These are phyloP conservation scores for Globisporangium barbulae DNA, from an alignment of 352 stramenopile genomes.

Conservation along the genomic window DNA sequence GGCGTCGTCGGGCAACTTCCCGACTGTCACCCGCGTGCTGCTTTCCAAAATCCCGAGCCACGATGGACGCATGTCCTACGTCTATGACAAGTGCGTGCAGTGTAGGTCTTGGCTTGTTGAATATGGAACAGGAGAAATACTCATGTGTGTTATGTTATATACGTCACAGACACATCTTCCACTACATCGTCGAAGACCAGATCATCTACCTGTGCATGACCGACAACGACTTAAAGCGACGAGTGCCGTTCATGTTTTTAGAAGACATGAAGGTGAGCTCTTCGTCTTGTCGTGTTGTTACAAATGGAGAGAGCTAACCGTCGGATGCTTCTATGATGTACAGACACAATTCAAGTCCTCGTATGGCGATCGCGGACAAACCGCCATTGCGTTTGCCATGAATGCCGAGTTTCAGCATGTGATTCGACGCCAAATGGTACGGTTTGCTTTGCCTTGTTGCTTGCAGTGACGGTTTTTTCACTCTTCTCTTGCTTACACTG, in stretches of 20 bases:
- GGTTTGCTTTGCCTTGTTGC: background rate
- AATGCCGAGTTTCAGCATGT: conserved; percentile 97
- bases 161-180: conserved; percentile 79
- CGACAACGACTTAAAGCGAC: conserved; percentile 93
- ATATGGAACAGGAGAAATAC: background rate
- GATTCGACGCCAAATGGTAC: conserved; percentile 93
- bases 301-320: background rate
- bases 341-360: conserved; percentile 75
- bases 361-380: conserved; percentile 78
- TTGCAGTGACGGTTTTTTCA: background rate
- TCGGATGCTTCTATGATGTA: background rate
- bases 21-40: conserved; percentile 96
- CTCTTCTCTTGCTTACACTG: background rate
- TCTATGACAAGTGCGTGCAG: conserved; percentile 94
- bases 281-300: background rate
- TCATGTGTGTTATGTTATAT: background rate
- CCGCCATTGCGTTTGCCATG: conserved; percentile 97
- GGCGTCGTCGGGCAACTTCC: conserved; percentile 95
- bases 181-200: conserved; percentile 95
- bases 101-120: background rate
- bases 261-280: conserved; percentile 93
- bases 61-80: conserved; percentile 97
- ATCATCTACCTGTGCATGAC: conserved; percentile 99
- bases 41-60: conserved; percentile 94
- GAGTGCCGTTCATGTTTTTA: conserved; percentile 97